These are phyloP conservation scores for Eucalyptus sp. DNA, from an alignment of 345 rosid species.

Conservation along the genomic window DNA sequence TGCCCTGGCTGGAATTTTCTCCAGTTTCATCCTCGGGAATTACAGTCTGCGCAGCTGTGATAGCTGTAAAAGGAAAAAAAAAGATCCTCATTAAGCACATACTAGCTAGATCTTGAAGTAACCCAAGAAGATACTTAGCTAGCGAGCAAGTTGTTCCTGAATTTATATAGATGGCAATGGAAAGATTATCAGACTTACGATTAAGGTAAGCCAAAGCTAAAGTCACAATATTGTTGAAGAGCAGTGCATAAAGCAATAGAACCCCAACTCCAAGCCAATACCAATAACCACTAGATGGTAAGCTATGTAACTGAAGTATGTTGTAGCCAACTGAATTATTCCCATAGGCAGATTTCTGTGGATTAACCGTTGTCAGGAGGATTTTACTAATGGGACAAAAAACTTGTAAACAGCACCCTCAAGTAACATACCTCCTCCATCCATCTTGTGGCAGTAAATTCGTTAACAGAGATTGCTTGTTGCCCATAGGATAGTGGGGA, in stretches of 20 bases:
- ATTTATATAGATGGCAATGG: background rate
- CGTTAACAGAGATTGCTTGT: conserved; percentile 72
- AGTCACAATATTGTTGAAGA: conserved; percentile 67
- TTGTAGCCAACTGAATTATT: conserved; percentile 46
- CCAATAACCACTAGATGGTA: conserved; percentile 49
- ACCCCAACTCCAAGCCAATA: conserved; percentile 80
- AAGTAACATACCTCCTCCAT: conserved; percentile 40
- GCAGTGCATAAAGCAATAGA: conserved; percentile 37
- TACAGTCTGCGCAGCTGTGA: conserved; percentile 32
- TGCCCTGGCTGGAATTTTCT: conserved; percentile 1
- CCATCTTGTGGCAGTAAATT: conserved; percentile 80
- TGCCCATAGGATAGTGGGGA: conserved; percentile 81
- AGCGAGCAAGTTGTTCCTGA: background rate
- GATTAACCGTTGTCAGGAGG: background rate
- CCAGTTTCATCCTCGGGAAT: conserved; percentile 24
- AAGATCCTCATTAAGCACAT: background rate
- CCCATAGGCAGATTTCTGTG: conserved; percentile 50
- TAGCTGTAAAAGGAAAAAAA: conserved; percentile 31
- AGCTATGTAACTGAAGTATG: conserved; percentile 35
- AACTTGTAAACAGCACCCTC: background rate
- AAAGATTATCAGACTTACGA: conserved; percentile 33
- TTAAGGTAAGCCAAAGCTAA: conserved; percentile 62
- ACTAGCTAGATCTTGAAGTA: background rate
- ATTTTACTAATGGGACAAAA: background rate
- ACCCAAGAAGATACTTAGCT: background rate